A percentile compares a stretch with the other conserved stretches of the same genome.
phyloP scores from a whole-genome alignment of 352 stramenopile species.

The Pythium insidiosum region DNA sequence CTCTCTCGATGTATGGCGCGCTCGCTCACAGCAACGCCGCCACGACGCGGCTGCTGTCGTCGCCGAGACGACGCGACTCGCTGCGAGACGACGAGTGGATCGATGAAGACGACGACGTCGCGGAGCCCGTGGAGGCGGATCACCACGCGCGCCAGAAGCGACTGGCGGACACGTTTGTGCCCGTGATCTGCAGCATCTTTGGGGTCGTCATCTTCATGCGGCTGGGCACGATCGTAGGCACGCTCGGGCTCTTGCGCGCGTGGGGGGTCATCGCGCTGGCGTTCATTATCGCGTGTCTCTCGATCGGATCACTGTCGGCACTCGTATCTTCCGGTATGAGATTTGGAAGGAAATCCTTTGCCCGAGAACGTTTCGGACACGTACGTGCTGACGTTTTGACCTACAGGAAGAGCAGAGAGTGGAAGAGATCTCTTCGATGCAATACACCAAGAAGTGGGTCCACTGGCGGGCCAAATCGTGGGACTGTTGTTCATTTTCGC shows the following conservation, averaged over 20 bases:
- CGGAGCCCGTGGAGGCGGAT: constrained; percentile 16
- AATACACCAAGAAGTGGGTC: constrained; percentile 17
- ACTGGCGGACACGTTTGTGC: constrained; percentile 24
- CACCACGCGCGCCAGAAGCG: constrained; percentile 9
- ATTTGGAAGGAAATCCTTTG: too few relatives aligned
- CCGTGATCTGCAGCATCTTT: constrained; percentile 45
- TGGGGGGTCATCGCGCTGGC: constrained; percentile 17
- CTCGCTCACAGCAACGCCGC: constrained; percentile 4
- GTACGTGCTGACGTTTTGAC: too few relatives aligned
- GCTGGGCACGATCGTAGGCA: constrained; percentile 29
- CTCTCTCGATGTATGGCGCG: constrained; percentile 17
- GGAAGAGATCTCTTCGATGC: constrained; percentile 30
- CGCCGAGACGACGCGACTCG: too few relatives aligned
- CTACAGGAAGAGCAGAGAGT: too few relatives aligned
- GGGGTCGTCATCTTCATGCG: constrained; percentile 51
- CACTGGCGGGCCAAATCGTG: constrained; percentile 25
- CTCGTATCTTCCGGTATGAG: constrained; percentile 26
- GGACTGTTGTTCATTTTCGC: constrained; percentile 28
- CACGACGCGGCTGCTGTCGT: too few relatives aligned
- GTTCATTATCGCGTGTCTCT: constrained; percentile 36
- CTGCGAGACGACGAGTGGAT: too few relatives aligned
- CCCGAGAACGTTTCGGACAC: too few relatives aligned
- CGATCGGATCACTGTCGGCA: constrained; percentile 38
- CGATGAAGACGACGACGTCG: too few relatives aligned
- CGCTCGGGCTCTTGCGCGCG: constrained; percentile 17